Conservation (phyloP, 2,329 filamentous ascomycete genomes). For the Pseudocercospora macadamiae region DNA sequence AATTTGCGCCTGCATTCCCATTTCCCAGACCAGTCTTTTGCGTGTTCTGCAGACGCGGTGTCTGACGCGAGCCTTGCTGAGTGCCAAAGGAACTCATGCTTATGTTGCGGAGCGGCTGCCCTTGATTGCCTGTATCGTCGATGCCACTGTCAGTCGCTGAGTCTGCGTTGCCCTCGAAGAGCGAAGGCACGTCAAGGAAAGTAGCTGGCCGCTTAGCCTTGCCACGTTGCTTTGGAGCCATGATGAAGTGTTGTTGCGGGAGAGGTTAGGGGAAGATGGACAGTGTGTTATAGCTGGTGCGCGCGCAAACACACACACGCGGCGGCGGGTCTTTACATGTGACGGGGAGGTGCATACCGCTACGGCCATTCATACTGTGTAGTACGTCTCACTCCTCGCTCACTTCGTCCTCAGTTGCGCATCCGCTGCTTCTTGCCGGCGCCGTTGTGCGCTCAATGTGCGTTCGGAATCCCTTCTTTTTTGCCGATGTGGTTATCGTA, state of each 20-base stretch:
- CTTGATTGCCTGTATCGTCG: slow-evolving; percentile 26
- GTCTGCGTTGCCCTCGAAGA: not conserved
- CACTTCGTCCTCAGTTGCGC: not conserved
- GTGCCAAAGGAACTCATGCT: slow-evolving; percentile 55
- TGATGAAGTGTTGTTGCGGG: not conserved
- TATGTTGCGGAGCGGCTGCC: slow-evolving; percentile 55
- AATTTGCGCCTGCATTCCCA: slow-evolving; percentile 51
- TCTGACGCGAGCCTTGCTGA: slow-evolving; percentile 32
- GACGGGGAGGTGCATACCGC: slow-evolving; percentile 12
- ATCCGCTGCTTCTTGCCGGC: not conserved
- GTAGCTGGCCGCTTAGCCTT: not conserved
- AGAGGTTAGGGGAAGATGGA: not conserved
- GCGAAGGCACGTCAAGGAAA: slow-evolving; percentile 2
- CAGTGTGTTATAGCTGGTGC: not conserved
- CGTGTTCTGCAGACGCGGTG: slow-evolving; percentile 37
- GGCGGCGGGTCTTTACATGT: not conserved
- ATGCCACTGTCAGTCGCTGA: slow-evolving; percentile 24
- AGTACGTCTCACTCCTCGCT: not conserved
- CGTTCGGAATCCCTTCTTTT: not conserved
- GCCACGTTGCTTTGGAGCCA: slow-evolving; percentile 1
- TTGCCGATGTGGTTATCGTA: not conserved
- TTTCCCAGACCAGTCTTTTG: slow-evolving; percentile 48
- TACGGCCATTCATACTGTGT: slow-evolving; percentile 15
- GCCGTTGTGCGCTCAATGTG: not conserved
- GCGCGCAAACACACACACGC: not conserved